Evolutionary conservation across 2,329 filamentous ascomycete genomes (phyloP), one percentile per base, ranked within the genome.

Genomic region (Fusarium brachygibbosum): DNA sequence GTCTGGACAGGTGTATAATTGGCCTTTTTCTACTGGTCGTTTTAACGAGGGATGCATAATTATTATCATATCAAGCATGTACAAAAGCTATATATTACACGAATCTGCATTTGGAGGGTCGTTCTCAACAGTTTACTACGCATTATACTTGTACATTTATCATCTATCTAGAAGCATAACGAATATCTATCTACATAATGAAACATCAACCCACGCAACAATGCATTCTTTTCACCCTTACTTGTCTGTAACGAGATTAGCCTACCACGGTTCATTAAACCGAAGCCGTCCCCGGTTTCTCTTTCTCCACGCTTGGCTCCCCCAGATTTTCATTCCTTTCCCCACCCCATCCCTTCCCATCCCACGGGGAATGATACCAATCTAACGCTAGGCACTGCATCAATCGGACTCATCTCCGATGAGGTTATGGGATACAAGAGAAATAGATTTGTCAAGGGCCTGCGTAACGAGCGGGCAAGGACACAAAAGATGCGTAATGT

Each of bases 401-500:
- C 42, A 45, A 25, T 49, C 17, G 23, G 28, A 16, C 51, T 34
- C 51, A 48, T 44, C 49, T 40, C 66, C 23, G 50, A 46, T 32
- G 31, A 25, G 29, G 34, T 38, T 38, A 17, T 51, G 35, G 48
- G 40, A 51, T 21, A 51, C 34, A 16, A 40, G 34, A 35, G 48
- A 51, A 51, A 31, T 38, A 45, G 38, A 67, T 56, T 63, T 63
- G 64, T 63, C 64, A 58, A 57, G 49, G 46, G 62, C 29, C 37
- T 63, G 46, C 51, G 64, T 68, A 65, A 65, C 45, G 31, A 46
- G 45, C 35, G 50, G 38, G 44, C 48, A 44, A 41, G 34, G 63
- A 35, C 32, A 46, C n/a, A 52, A 37, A 40, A 29, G 51, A 40
- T 41, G 62, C 62, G 64, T 74, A 69, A 74, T 73, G 69, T 67